Percentiles rank a stretch among this genome's conserved stretches.
phyloP scores from a whole-genome alignment of 2,329 filamentous ascomycete species.

The Pseudogymnoascus verrucosus region DNA sequence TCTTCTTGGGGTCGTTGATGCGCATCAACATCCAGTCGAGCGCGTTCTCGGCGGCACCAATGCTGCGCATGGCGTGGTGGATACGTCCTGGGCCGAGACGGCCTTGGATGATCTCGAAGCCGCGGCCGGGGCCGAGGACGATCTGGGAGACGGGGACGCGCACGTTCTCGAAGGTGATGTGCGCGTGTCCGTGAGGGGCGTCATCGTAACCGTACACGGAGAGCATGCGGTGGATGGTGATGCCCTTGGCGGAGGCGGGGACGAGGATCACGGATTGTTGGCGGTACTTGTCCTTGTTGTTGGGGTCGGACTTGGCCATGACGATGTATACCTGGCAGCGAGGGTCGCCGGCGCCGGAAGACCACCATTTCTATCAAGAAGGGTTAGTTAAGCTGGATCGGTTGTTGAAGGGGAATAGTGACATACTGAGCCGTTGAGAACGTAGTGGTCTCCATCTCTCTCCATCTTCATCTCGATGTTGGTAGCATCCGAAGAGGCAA shows the following conservation, averaged over 20 bases:
- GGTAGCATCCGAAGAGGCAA: slow-evolving; percentile 83
- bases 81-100: slow-evolving; percentile 92
- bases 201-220: slow-evolving; percentile 94
- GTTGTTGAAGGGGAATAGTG: not conserved
- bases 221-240: slow-evolving; percentile 91
- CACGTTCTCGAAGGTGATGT: slow-evolving; percentile 83
- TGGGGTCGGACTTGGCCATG: slow-evolving; percentile 84
- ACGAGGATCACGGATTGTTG: slow-evolving; percentile 94
- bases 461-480: slow-evolving; percentile 83
- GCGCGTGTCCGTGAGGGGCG: slow-evolving; percentile 94
- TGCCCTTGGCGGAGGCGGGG: slow-evolving; percentile 68
- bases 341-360: slow-evolving; percentile 85
- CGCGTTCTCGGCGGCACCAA: slow-evolving; percentile 83
- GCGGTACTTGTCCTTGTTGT: slow-evolving; percentile 68
- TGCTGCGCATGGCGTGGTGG: slow-evolving; percentile 93
- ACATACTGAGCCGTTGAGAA: slow-evolving; percentile 76
- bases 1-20: slow-evolving; percentile 86
- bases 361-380: slow-evolving; percentile 89
- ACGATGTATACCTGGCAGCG: slow-evolving; percentile 91
- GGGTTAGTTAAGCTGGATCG: slow-evolving; percentile 16
- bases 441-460: slow-evolving; percentile 77
- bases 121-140: slow-evolving; percentile 84
- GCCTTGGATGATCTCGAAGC: slow-evolving; percentile 98
- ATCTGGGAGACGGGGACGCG: slow-evolving; percentile 78
- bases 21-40: slow-evolving; percentile 93